phyloP scores from a whole-genome alignment of 805 yeast genomes.

The Metschnikowia lochheadii region DNA sequence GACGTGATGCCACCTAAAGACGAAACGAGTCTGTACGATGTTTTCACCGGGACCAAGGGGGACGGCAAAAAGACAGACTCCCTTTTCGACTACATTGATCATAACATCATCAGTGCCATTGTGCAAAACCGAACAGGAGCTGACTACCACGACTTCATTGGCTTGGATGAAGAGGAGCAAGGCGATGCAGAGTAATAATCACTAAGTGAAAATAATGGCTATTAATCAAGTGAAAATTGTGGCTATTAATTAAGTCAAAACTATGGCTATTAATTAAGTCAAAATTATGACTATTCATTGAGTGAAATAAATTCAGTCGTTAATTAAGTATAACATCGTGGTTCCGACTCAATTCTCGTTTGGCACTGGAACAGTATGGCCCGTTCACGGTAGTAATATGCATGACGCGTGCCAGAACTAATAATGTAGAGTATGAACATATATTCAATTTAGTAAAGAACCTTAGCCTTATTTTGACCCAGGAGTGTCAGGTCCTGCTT shows the following conservation, averaged over 20 bases:
- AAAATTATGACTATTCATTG: too few species aligned
- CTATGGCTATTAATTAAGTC: too few species aligned
- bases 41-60: constrained; percentile 25
- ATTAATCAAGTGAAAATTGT: too few species aligned
- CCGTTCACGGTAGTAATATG: not conserved
- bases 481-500: too few species aligned
- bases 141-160: constrained; percentile 16
- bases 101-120: constrained; percentile 41
- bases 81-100: constrained; percentile 44
- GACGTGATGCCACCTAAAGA: constrained; percentile 66
- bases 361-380: too few species aligned
- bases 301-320: too few species aligned
- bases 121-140: constrained; percentile 33
- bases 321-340: not conserved
- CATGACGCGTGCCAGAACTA: not conserved
- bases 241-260: too few species aligned
- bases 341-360: too few species aligned
- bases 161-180: not conserved
- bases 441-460: too few species aligned
- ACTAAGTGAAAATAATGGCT: too few species aligned
- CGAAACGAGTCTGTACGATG: constrained; percentile 33
- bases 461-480: too few species aligned
- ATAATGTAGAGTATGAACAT: not conserved
- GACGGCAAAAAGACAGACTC: constrained; percentile 23
- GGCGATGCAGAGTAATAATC: not conserved